A percentile compares a stretch with the other conserved stretches of the same genome.
Evolutionary conservation across 139 green algal genomes (phyloP).

Genomic region (Spirogloea muscicola): DNA sequence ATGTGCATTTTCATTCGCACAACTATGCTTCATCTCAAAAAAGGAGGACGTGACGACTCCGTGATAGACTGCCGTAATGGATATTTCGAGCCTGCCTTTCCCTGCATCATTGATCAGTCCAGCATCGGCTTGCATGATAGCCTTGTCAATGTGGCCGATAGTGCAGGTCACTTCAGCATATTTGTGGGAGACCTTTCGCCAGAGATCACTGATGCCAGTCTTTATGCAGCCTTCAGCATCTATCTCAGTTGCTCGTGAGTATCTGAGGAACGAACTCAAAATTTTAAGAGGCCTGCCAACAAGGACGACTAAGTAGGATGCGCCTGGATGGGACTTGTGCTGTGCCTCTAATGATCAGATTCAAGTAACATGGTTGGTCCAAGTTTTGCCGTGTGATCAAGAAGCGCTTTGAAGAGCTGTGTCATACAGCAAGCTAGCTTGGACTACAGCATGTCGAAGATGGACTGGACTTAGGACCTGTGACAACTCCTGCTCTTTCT

Average conservation of each 20-base stretch:
- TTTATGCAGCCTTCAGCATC: conserved; percentile 38
- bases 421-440: too few species aligned
- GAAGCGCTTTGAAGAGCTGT: too few species aligned
- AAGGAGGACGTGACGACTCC: background rate
- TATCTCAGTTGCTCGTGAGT: conserved; percentile 43
- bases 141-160: background rate
- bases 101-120: background rate
- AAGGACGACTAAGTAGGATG: too few species aligned
- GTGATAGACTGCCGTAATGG: background rate
- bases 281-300: too few species aligned
- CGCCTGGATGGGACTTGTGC: too few species aligned
- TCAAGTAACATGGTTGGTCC: too few species aligned
- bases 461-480: too few species aligned
- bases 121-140: background rate
- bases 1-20: background rate
- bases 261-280: too few species aligned
- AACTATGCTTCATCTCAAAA: background rate
- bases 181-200: conserved; percentile 33
- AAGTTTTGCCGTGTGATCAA: too few species aligned
- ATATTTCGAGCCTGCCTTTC: background rate
- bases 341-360: too few species aligned
- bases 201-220: conserved; percentile 30
- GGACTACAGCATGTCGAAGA: too few species aligned
- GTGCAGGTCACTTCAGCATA: conserved; percentile 35
- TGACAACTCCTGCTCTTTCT: too few species aligned